Evolutionary conservation across 345 rosid species (phyloP), one percentile per base, ranked within the genome.

Genomic region (Mangifera indica): DNA sequence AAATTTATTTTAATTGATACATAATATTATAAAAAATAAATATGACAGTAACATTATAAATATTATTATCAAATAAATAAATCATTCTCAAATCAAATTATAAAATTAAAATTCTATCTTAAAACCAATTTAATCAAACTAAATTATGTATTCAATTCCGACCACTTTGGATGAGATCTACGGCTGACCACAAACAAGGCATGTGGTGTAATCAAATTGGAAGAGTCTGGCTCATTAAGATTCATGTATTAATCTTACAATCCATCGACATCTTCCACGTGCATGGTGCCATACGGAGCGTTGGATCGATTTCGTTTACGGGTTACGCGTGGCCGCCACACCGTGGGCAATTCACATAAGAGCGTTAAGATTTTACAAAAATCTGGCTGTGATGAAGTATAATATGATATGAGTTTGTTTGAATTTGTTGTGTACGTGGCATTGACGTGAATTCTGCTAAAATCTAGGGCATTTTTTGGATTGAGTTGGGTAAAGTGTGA

Each of bases 271-370:
- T 29, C 59, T 3, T 53, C 61, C 74, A 76, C 60, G 45, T 49
- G 54, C 49, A 18, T 59, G 46, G 52, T 20, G 26, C n/a, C 59
- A 73, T 51, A 18, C 49, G 67, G 62, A 67, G 40, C 34, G 65
- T 40, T 37, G 77, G 60, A 60, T 68, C 51, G 45, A n/a, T 40
- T 20, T 2, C 5, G 7, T 55, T 7, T 12, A 2, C 6, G 51
- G 51, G 29, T 14, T 21, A 15, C 48, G 60, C 60, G 49, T 59
- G 77, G 24, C 22, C 4, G 37, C 54, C 55, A 40, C 46, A 17
- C 14, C 15, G 14, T 46, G 37, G 24, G 53, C 10, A 3, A 6
- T 60, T 14, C 1, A 1, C 0, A 1, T 4, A 5, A 21, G 60
- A 4, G 34, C 7, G 65, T n/a, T 61, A 10, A 1, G 48, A 40